These are phyloP conservation scores for Globisporangium nunn DNA, from an alignment of 352 stramenopile genomes.

Conservation along the genomic window DNA sequence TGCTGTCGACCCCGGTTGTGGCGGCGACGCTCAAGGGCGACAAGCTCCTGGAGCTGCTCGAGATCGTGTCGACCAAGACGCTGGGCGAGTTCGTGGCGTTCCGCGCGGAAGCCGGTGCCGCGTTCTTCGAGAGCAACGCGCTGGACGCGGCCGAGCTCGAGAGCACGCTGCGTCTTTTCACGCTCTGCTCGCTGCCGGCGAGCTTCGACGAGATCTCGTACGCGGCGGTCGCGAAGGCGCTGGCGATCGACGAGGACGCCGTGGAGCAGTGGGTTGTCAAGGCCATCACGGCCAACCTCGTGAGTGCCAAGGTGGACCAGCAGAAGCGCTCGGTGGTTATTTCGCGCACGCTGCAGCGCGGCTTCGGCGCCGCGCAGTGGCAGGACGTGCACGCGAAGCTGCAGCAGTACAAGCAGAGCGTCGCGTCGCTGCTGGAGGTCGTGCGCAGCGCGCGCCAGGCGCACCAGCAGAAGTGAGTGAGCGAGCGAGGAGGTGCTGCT, in stretches of 20 bases:
- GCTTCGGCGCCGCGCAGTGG: slow-evolving; percentile 89
- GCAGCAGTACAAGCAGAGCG: slow-evolving; percentile 91
- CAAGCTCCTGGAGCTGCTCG: slow-evolving; percentile 82
- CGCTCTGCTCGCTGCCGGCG: slow-evolving; percentile 86
- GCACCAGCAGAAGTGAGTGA: slow-evolving; percentile 47
- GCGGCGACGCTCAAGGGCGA: slow-evolving; percentile 50
- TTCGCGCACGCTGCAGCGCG: slow-evolving; percentile 58
- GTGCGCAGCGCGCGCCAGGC: slow-evolving; percentile 63
- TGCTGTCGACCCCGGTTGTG: slow-evolving; percentile 82
- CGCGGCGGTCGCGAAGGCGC: slow-evolving; percentile 67
- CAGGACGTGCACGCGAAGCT: slow-evolving; percentile 85
- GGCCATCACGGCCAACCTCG: slow-evolving; percentile 86
- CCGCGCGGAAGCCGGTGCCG: slow-evolving; percentile 45
- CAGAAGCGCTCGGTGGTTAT: slow-evolving; percentile 88
- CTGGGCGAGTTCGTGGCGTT: slow-evolving; percentile 87
- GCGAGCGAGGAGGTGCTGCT: background rate
- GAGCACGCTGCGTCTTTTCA: slow-evolving; percentile 90
- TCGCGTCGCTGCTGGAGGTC: slow-evolving; percentile 84
- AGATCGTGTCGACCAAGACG: slow-evolving; percentile 91
- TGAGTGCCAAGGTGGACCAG: slow-evolving; percentile 94
- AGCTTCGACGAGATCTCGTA: slow-evolving; percentile 91
- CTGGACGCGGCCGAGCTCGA: slow-evolving; percentile 54
- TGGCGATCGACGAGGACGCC: slow-evolving; percentile 79
- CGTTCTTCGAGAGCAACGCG: slow-evolving; percentile 56
- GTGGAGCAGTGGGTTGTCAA: slow-evolving; percentile 94